phyloP scores from a whole-genome alignment of 208 protist genomes.

The Trypanosoma theileri region DNA sequence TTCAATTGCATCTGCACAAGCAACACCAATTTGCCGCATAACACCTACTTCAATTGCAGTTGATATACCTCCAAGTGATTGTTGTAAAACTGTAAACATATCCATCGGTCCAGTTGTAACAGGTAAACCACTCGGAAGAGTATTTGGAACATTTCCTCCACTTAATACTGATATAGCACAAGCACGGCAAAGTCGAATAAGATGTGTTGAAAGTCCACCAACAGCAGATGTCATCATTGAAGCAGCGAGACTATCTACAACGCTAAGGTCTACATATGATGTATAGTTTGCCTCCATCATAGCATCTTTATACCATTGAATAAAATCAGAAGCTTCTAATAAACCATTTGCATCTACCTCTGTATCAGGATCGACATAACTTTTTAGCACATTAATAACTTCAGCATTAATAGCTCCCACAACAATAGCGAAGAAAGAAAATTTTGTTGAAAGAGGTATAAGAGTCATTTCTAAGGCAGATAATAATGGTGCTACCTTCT shows the following conservation, averaged over 20 bases:
- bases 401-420: slow-evolving; percentile 67
- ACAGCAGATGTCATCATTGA: slow-evolving; percentile 76
- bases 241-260: slow-evolving; percentile 63
- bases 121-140: slow-evolving; percentile 56
- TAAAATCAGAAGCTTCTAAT: slow-evolving; percentile 80
- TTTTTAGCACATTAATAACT: slow-evolving; percentile 72
- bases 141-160: slow-evolving; percentile 48
- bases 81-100: slow-evolving; percentile 86
- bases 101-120: slow-evolving; percentile 84
- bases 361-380: slow-evolving; percentile 50
- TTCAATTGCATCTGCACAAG: slow-evolving; percentile 75
- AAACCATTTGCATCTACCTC: slow-evolving; percentile 68
- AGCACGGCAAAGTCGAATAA: slow-evolving; percentile 67
- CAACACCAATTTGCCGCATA: slow-evolving; percentile 74
- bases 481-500: slow-evolving; percentile 79
- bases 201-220: slow-evolving; percentile 68
- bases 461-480: slow-evolving; percentile 81
- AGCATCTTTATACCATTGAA: slow-evolving; percentile 85
- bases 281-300: slow-evolving; percentile 68
- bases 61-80: slow-evolving; percentile 72
- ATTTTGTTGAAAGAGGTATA: slow-evolving; percentile 71
- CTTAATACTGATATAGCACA: slow-evolving; percentile 74
- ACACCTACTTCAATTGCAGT: slow-evolving; percentile 67
- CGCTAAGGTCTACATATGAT: slow-evolving; percentile 57
- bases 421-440: slow-evolving; percentile 78